Base-by-base conservation (phyloP, 768 basidiomycete species). In the Russula abietina region DNA sequence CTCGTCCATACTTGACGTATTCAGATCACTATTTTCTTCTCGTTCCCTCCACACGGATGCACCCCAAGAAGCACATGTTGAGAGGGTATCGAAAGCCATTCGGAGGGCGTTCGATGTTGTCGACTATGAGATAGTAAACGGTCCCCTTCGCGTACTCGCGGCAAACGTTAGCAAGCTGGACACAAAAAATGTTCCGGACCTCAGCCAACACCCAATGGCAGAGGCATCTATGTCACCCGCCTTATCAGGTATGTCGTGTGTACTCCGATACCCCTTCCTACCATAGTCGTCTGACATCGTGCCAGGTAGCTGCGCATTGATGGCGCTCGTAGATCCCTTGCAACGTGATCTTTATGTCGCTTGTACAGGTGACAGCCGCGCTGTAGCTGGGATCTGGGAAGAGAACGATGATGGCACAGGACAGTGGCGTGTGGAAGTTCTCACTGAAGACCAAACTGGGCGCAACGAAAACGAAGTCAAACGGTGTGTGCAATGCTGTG, bases 381-480 rank as follows among this genome's bases (percentile, higher is more conserved):
- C 97, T 14, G 93, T 99, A 7, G 95, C 96, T 24, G 97, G 97
- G 22, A 82, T 92, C 41, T 95, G 91, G 89, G 86, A 91, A 65
- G 81, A 83, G 55, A 80, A 80, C 4, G 74, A 72, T 3, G 82
- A 86, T 65, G 86, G 84, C 4, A 76, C 79, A 57, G 91, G 91
- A 12, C 80, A 78, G 57, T 99, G 97, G 97, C 83, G 86, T 51
- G 89, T 94, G 33, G 93, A 97, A 72, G 91, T 91, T n/a, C 79
- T 99, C 65, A 92, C 84, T 32, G 93, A 98, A 73, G 97, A 98
- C 71, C 95, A 98, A 77, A 98, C 95, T 8, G 97, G 93, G 43
- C 84, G 92, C 67, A 98, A 93, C 71, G 85, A 83, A 17, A 87
- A 83, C 51, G 97, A 99, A 74, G 76, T 88, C 28, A 81, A 81